Evolutionary conservation across 176 grass and related monocot species (phyloP).

Genomic region (Tillandsia leiboldiana): DNA sequence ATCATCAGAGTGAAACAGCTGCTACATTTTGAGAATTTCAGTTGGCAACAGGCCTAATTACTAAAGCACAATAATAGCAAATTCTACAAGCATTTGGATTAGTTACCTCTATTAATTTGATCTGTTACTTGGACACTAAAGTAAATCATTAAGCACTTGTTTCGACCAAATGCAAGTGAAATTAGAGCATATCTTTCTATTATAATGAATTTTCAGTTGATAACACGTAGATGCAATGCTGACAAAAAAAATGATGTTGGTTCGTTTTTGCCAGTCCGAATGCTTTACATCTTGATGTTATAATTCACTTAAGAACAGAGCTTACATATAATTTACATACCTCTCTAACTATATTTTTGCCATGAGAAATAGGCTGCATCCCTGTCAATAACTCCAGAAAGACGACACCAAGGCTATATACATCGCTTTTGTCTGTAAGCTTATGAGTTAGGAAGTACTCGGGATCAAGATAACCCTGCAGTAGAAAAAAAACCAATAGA

Average conservation of each 20-base stretch:
- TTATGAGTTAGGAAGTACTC: constrained; percentile 80
- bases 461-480: constrained; percentile 75
- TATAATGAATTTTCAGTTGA: no score
- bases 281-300: neutral
- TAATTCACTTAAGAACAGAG: neutral
- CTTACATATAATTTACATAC: constrained; percentile 9
- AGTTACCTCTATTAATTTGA: no score
- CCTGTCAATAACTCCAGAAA: constrained; percentile 65
- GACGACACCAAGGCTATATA: constrained; percentile 70
- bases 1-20: neutral
- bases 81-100: no score
- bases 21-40: neutral
- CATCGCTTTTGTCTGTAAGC: constrained; percentile 66
- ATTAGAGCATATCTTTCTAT: no score
- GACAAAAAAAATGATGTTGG: no score
- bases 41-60: neutral
- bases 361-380: constrained; percentile 82
- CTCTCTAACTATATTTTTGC: constrained; percentile 66
- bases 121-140: no score
- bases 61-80: no score
- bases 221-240: no score
- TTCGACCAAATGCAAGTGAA: no score
- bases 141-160: no score
- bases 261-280: no score
- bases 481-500: neutral